A percentile compares a stretch with the other conserved stretches of the same genome.
Evolutionary conservation across 2,329 filamentous ascomycete genomes (phyloP).

Genomic region (Alternaria brassicae): DNA sequence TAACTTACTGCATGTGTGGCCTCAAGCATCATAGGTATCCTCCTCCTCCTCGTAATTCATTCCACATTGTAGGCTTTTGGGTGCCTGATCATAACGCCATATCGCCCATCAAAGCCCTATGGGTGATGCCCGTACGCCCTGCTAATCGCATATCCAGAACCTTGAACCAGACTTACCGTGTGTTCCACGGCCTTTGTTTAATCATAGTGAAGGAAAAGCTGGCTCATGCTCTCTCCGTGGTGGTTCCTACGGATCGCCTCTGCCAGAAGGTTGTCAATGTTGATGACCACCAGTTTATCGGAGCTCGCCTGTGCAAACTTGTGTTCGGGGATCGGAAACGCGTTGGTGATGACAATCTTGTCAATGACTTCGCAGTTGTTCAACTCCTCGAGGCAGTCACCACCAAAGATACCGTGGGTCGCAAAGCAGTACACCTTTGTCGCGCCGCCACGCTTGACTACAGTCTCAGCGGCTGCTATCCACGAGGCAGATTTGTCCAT

Average conservation of each 20-base stretch:
- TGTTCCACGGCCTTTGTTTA: conserved; percentile 19
- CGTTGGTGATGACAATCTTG: conserved; percentile 93
- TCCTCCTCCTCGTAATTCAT: conserved; percentile 4
- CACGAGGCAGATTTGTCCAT: conserved; percentile 97
- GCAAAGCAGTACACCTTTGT: conserved; percentile 98
- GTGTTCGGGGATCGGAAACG: conserved; percentile 85
- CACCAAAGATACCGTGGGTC: conserved; percentile 93
- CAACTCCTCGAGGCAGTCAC: conserved; percentile 86
- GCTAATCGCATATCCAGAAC: conserved; percentile 9
- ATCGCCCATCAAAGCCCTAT: conserved; percentile 2
- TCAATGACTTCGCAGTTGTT: conserved; percentile 93
- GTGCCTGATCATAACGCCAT: conserved; percentile 1
- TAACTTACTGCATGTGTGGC: conserved; percentile 5
- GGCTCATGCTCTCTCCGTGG: conserved; percentile 82
- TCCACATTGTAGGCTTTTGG: conserved; percentile 9
- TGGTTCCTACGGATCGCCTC: conserved; percentile 97
- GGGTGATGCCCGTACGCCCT: conserved; percentile 16
- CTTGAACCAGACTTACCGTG: not conserved
- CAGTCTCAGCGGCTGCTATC: conserved; percentile 96
- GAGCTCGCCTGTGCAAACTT: conserved; percentile 69
- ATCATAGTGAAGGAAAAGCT: conserved; percentile 57
- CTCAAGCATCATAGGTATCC: not conserved
- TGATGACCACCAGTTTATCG: conserved; percentile 83
- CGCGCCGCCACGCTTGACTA: conserved; percentile 88
- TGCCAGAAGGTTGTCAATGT: conserved; percentile 84